Evolutionary conservation across 2,329 filamentous ascomycete species (phyloP), one percentile per base, ranked within the genome.

Genomic region (Amesomyces nigricolor): DNA sequence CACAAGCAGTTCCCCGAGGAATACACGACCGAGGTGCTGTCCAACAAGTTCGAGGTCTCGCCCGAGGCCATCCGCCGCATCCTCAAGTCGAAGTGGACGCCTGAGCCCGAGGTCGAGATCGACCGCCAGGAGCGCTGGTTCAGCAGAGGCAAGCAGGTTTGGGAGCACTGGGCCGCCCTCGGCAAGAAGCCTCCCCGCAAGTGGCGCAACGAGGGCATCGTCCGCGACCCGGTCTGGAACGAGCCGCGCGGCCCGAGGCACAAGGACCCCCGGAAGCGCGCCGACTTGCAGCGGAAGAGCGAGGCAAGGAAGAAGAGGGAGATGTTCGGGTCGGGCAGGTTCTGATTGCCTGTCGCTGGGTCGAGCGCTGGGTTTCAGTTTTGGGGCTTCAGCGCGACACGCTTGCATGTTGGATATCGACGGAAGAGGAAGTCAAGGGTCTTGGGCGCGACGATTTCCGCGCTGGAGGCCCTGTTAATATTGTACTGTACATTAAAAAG

Each of bases 11-110:
- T 90, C 60, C 90, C 92, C 0, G 79, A 87, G 2, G 78, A 80
- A 55, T 96, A 91, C 73, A 88, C 86, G 4, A 95, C 88, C 0
- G 71, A 78, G 14, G 78, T 83, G 35, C 82, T 97, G 13, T 83
- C 92, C 0, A 67, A 83, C 1, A 83, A 90, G 63, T 99, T 97
- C 71, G 78, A 91, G 69, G 78, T 96, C n/a, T 91, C 90, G 0
- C 78, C 88, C 2, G 94, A 99, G 68, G 89, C 85, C 0, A 88
- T 97, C 57, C 84, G 91, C 10, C 82, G 94, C 37, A 95, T 99
- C 51, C 74, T 99, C 59, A 89, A 82, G 73, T 83, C 81, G 68
- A 91, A 89, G 58, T 94, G 89, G 86, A 72, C 72, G 64, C 85
- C 88, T 3, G 75, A 68, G 7, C 66, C 77, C 29, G 75, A 78